Evolutionary conservation across 345 rosid genomes (phyloP).

Genomic region (rapeseed (Brassica napus)): Da-Ae NC_063442.1:5055501-5056000

Average conservation of each 20-base stretch:
- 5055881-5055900: constrained; percentile 86
- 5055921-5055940: constrained; percentile 94
- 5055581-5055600: constrained; percentile 91
- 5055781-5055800: background rate
- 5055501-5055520: constrained; percentile 93
- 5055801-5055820: background rate
- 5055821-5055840: background rate
- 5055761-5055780: background rate
- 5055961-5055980: constrained; percentile 93
- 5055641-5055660: background rate
- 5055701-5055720: background rate
- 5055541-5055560: constrained; percentile 93
- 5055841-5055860: background rate
- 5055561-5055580: constrained; percentile 94
- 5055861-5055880: constrained; percentile 53
- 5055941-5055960: constrained; percentile 99
- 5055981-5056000: constrained; percentile 99
- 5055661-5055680: background rate
- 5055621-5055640: background rate
- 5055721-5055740: background rate
- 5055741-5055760: background rate
- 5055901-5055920: constrained; percentile 86
- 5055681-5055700: background rate
- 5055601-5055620: constrained; percentile 72
- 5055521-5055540: constrained; percentile 94